Conservation (phyloP, 2,329 filamentous ascomycete species). For the Calonectria crousiana region DNA sequence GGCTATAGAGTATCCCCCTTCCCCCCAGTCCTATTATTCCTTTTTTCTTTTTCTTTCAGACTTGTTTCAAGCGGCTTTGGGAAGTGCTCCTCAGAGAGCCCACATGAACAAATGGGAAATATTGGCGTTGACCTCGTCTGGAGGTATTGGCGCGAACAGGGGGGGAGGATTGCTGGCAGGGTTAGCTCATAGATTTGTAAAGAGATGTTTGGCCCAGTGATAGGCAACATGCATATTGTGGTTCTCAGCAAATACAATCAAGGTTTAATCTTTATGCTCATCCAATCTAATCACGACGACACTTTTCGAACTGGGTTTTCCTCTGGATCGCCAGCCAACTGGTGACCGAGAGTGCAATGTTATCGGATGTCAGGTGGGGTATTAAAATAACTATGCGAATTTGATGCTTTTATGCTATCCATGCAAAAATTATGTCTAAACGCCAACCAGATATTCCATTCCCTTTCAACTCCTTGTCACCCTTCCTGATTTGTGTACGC, state of each 20-base stretch:
- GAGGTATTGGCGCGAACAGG: conserved; percentile 38
- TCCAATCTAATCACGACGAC: background rate
- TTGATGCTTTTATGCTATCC: background rate
- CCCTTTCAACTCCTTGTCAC: conserved; percentile 8
- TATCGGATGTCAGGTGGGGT: too few relatives aligned
- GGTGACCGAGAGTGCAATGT: background rate
- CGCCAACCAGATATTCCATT: conserved; percentile 34
- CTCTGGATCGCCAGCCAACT: too few relatives aligned
- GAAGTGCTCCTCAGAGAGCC: conserved; percentile 30
- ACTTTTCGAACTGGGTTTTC: background rate
- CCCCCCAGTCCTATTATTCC: conserved; percentile 27
- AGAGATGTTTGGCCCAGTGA: conserved; percentile 35
- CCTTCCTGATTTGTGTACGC: background rate
- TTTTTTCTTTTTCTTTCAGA: conserved; percentile 30
- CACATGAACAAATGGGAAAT: conserved; percentile 29
- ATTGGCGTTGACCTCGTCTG: conserved; percentile 34
- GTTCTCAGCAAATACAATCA: conserved; percentile 28
- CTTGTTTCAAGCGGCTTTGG: conserved; percentile 27
- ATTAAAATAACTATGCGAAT: background rate
- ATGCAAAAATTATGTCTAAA: conserved; percentile 31
- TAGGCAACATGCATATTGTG: conserved; percentile 36
- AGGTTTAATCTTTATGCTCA: background rate
- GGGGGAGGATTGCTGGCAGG: conserved; percentile 29
- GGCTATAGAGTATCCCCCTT: conserved; percentile 7
- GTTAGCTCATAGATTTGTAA: conserved; percentile 42